These are phyloP conservation scores for Sarocladium strictum DNA, from an alignment of 2,329 filamentous ascomycete genomes.

Conservation along the genomic window DNA sequence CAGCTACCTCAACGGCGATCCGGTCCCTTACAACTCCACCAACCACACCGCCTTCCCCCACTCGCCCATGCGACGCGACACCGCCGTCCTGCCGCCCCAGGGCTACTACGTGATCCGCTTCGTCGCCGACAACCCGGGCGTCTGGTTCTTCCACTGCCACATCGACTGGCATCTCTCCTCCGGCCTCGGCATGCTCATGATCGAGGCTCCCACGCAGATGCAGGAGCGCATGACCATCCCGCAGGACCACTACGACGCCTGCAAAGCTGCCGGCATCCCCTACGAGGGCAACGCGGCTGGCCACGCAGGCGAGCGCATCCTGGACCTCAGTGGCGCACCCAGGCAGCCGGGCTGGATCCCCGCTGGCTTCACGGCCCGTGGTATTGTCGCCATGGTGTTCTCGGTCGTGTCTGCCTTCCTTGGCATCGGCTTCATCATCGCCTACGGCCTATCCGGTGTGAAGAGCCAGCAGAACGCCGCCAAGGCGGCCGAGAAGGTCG, in stretches of 20 bases:
- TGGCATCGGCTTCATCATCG: slow-evolving; percentile 3
- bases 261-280: slow-evolving; percentile 32
- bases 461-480: background rate
- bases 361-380: slow-evolving; percentile 4
- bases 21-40: background rate
- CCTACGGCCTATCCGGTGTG: background rate
- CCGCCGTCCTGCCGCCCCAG: slow-evolving; percentile 36
- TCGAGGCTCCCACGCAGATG: slow-evolving; percentile 27
- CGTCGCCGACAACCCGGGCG: slow-evolving; percentile 37
- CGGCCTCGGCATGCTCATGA: slow-evolving; percentile 33
- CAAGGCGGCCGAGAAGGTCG: background rate
- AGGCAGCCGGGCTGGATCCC: slow-evolving; percentile 1
- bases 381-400: slow-evolving; percentile 9
- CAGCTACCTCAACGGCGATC: slow-evolving; percentile 16
- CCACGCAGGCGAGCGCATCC: slow-evolving; percentile 41
- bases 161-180: slow-evolving; percentile 46
- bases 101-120: slow-evolving; percentile 44
- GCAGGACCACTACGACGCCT: slow-evolving; percentile 37
- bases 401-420: slow-evolving; percentile 4
- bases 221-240: slow-evolving; percentile 28
- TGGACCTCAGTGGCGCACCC: slow-evolving; percentile 37
- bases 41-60: slow-evolving; percentile 2
- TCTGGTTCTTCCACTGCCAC: slow-evolving; percentile 40
- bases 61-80: slow-evolving; percentile 42
- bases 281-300: slow-evolving; percentile 54